Conservation (phyloP, 2,329 filamentous ascomycete genomes). For the Thermothelomyces thermophilus region DNA sequence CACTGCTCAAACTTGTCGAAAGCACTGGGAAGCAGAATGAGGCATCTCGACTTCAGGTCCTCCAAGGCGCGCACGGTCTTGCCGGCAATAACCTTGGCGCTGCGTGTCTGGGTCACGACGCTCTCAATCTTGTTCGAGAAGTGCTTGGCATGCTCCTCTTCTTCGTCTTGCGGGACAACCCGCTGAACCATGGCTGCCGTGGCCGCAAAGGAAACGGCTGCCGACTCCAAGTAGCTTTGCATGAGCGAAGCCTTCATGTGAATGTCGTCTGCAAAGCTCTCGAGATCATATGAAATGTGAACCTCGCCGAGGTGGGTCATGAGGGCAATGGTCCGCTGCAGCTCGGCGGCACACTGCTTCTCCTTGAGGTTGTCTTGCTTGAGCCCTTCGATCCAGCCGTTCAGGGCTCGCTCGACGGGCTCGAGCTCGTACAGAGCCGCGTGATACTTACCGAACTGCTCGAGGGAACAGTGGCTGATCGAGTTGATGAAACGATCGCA, state of each 20-base stretch:
- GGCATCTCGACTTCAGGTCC: conserved; percentile 67
- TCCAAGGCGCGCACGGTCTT: conserved; percentile 72
- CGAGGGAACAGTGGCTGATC: conserved; percentile 69
- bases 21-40: conserved; percentile 65
- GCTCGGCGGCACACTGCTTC: conserved; percentile 70
- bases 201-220: conserved; percentile 60
- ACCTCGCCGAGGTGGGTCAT: conserved; percentile 82
- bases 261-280: conserved; percentile 70
- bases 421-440: conserved; percentile 81
- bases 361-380: conserved; percentile 81
- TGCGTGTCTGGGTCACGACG: conserved; percentile 68
- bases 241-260: conserved; percentile 70
- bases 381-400: conserved; percentile 78
- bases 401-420: conserved; percentile 82
- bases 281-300: conserved; percentile 62
- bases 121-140: conserved; percentile 65
- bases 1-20: conserved; percentile 63
- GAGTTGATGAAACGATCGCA: conserved; percentile 78
- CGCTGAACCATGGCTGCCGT: conserved; percentile 61
- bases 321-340: conserved; percentile 77
- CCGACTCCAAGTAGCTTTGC: conserved; percentile 75
- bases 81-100: conserved; percentile 73
- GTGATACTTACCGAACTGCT: conserved; percentile 72
- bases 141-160: conserved; percentile 60
- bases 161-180: conserved; percentile 56